Evolutionary conservation across 495 filamentous ascomycete genomes (phyloP), one percentile per base, ranked within the genome.

Genomic region (Tuber microsphaerosporum): DNA sequence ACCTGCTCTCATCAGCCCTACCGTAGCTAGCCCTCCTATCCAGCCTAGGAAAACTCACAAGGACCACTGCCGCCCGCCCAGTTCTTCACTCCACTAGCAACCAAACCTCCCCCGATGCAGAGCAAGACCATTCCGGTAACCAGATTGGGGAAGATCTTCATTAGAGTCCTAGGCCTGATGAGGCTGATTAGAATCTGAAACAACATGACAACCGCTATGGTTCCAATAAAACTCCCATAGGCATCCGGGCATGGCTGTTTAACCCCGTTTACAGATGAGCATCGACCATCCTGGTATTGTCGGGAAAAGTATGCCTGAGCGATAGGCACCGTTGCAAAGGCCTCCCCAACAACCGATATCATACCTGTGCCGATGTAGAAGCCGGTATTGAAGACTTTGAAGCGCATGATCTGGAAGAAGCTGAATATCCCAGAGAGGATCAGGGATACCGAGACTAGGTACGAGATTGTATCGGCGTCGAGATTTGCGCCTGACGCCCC

Each of bases 301-400:
- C 81, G 82, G 31, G 75, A 14, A 16, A 84, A 82, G 77, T 84
- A 85, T 71, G 83, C 83, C 71, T 84, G 82, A 19, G 81, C 83
- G 43, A 85, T 84, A 19, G 84, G 84, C 1, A 85, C 73, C 43
- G 85, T 81, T 14, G 84, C 76, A 76, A 85, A 85, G 39, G 84
- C 84, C 73, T 84, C 84, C 19, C 84, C 84, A 46, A 85, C 84
- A 26, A 85, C 84, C 14, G 76, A 79, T 31, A 85, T 74, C 73
- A 85, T 80, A 3, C 84, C 84, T 2, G 84, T 85, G 14, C 84
- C 84, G 45, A 85, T 81, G 71, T 80, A 85, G 71, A 85, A 81
- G 2, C 84, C 83, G 22, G 84, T 84, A 69, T 83, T 83, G 71
- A 80, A 80, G 70, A 85, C 81, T 44, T 82, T 79, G 22, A 85